Conservation (phyloP, 2,329 filamentous ascomycete genomes). For the Sarocladium kiliense region DNA sequence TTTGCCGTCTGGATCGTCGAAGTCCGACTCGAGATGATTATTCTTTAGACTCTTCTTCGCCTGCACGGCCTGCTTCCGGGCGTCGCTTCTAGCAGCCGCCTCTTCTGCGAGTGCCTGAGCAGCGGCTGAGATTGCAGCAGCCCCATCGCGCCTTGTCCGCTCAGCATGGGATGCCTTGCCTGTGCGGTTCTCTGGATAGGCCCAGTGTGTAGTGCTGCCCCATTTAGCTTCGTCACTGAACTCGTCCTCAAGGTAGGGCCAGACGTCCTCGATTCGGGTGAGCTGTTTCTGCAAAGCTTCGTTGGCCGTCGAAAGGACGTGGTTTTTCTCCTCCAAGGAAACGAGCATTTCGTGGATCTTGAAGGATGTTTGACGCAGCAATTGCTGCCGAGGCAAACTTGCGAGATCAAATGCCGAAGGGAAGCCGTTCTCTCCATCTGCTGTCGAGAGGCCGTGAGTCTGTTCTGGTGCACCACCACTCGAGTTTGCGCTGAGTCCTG, state of each 20-base stretch:
- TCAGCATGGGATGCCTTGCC: conserved; percentile 62
- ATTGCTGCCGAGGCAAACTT: conserved; percentile 62
- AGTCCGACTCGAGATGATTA: conserved; percentile 67
- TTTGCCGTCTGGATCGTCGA: conserved; percentile 58
- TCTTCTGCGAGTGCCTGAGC: conserved; percentile 76
- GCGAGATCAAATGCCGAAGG: conserved; percentile 45
- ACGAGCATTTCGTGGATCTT: conserved; percentile 81
- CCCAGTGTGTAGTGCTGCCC: conserved; percentile 91
- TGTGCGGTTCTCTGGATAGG: conserved; percentile 80
- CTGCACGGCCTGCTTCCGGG: conserved; percentile 73
- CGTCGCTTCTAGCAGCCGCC: conserved; percentile 77
- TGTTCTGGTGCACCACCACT: conserved; percentile 31
- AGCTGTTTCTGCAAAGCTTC: conserved; percentile 84
- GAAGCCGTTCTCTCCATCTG: conserved; percentile 36
- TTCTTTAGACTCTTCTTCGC: conserved; percentile 68
- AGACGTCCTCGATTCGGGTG: conserved; percentile 77
- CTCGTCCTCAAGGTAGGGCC: conserved; percentile 79
- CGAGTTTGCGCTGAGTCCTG: conserved; percentile 19
- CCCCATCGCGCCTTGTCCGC: conserved; percentile 71
- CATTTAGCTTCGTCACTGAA: conserved; percentile 93
- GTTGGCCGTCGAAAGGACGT: conserved; percentile 89
- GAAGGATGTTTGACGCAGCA: conserved; percentile 73
- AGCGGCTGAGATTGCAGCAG: conserved; percentile 70
- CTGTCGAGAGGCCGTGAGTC: conserved; percentile 31
- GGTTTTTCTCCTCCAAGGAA: conserved; percentile 94